phyloP scores from a whole-genome alignment of 352 stramenopile genomes.

The Elongisporangium anandrum region DNA sequence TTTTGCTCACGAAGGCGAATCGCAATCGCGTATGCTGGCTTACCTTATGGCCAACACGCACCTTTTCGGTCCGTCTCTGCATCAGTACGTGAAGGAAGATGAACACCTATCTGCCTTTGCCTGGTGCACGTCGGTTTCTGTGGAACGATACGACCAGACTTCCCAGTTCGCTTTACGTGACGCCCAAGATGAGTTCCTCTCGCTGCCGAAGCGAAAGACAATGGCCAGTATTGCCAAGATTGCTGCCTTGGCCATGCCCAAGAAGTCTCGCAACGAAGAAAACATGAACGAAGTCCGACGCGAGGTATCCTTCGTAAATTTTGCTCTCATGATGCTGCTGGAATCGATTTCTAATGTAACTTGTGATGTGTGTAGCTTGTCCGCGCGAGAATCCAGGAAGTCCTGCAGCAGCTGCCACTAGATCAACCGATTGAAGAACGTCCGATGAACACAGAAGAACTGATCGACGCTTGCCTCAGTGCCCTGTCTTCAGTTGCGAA shows the following conservation, averaged over 20 bases:
- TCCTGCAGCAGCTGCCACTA: slow-evolving; percentile 54
- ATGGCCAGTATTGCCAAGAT: slow-evolving; percentile 80
- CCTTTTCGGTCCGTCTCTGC: slow-evolving; percentile 47
- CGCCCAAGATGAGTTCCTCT: slow-evolving; percentile 40
- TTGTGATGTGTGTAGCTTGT: slow-evolving; percentile 30
- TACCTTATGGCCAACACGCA: slow-evolving; percentile 64
- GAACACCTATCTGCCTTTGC: slow-evolving; percentile 44
- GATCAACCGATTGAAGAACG: slow-evolving; percentile 26
- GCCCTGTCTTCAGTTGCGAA: slow-evolving; percentile 30
- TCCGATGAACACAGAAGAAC: slow-evolving; percentile 35
- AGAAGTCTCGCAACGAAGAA: slow-evolving; percentile 23
- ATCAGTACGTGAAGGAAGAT: slow-evolving; percentile 63
- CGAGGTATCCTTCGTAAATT: slow-evolving; percentile 31
- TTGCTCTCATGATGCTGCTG: neutral
- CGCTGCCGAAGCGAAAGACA: slow-evolving; percentile 63
- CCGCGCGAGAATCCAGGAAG: slow-evolving; percentile 50
- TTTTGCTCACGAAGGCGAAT: slow-evolving; percentile 9
- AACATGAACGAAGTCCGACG: slow-evolving; percentile 50
- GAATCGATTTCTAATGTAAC: no score
- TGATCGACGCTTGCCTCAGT: slow-evolving; percentile 48
- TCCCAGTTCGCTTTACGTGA: slow-evolving; percentile 54
- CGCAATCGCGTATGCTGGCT: slow-evolving; percentile 39
- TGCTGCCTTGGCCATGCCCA: slow-evolving; percentile 52
- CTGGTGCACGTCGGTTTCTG: slow-evolving; percentile 66
- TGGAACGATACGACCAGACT: slow-evolving; percentile 60